Conservation (phyloP, 176 grass and related monocot genomes). For the Lolium multiflorum region DNA sequence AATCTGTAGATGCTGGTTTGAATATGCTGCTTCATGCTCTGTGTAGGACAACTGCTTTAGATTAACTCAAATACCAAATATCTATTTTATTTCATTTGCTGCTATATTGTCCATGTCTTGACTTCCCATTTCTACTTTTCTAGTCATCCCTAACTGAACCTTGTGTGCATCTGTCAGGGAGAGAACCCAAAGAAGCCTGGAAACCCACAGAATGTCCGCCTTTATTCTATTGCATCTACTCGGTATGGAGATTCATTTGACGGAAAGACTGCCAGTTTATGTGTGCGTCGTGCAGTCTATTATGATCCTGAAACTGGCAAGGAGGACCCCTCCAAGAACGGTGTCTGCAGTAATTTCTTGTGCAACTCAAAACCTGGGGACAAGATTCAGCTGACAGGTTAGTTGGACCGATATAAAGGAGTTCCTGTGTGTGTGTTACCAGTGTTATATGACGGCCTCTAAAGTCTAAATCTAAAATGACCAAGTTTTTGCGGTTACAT, state of each 20-base stretch:
- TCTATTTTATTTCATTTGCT: not conserved
- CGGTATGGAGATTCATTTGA: slow-evolving; percentile 91
- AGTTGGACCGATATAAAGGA: slow-evolving; percentile 6
- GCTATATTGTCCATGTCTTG: not conserved
- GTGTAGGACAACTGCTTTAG: not conserved
- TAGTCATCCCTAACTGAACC: slow-evolving; percentile 3
- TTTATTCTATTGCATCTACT: slow-evolving; percentile 94
- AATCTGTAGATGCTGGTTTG: not conserved
- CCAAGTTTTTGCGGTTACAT: not conserved
- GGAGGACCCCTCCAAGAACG: slow-evolving; percentile 85
- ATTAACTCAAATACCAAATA: not conserved
- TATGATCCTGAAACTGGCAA: slow-evolving; percentile 92
- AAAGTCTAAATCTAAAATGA: not conserved
- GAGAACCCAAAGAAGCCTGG: slow-evolving; percentile 98
- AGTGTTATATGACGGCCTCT: not conserved
- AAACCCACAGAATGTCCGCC: slow-evolving; percentile 80
- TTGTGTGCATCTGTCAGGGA: slow-evolving; percentile 50
- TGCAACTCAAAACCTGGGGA: slow-evolving; percentile 95
- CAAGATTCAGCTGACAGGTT: slow-evolving; percentile 89
- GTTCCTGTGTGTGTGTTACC: not conserved
- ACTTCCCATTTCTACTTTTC: not conserved
- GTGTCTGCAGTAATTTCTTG: slow-evolving; percentile 96
- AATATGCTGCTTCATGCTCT: not conserved
- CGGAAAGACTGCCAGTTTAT: slow-evolving; percentile 78
- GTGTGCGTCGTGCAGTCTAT: slow-evolving; percentile 81